These are phyloP conservation scores for Ophiocordyceps polyrhachis-furcata DNA, from an alignment of 2,329 filamentous ascomycete species.

Conservation along the genomic window DNA sequence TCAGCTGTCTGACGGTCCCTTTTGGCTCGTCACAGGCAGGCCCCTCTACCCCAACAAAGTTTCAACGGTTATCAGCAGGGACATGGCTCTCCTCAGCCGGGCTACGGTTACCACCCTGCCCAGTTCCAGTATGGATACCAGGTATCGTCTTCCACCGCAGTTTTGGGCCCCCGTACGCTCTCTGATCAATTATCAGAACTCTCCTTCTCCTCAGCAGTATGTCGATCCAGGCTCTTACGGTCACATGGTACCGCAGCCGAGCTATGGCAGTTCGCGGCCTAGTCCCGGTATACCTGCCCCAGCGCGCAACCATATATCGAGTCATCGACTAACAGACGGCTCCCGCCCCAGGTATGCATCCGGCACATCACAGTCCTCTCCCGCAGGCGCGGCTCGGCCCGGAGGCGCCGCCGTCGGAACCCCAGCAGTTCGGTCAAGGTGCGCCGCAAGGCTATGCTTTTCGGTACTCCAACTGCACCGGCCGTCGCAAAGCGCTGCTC, in stretches of 20 bases:
- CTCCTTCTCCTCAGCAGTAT: conserved; percentile 17
- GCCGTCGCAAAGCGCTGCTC: conserved; percentile 69
- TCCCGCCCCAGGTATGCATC: conserved; percentile 4
- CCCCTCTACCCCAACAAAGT: conserved; percentile 4
- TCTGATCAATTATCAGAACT: conserved; percentile 10
- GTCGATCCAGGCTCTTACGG: conserved; percentile 11
- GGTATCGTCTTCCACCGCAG: conserved; percentile 5
- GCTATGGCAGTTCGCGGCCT: conserved; percentile 29
- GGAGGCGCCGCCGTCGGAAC: conserved; percentile 43
- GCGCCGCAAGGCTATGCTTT: conserved; percentile 68
- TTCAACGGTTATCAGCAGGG: conserved; percentile 23
- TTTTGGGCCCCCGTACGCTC: not conserved
- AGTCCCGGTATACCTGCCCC: conserved; percentile 9
- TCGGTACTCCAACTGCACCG: conserved; percentile 83
- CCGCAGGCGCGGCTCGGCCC: conserved; percentile 22
- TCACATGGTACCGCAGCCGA: conserved; percentile 18
- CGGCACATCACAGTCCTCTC: conserved; percentile 4
- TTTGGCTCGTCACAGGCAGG: not conserved
- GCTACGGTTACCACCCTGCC: conserved; percentile 24
- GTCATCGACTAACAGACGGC: not conserved
- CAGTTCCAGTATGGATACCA: conserved; percentile 23
- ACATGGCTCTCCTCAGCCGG: conserved; percentile 28
- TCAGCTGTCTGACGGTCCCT: not conserved
- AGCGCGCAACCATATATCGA: not conserved
- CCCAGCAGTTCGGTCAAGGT: conserved; percentile 61